Conservation (phyloP, 768 basidiomycete genomes). For the Leccinum fibrillosum region DNA sequence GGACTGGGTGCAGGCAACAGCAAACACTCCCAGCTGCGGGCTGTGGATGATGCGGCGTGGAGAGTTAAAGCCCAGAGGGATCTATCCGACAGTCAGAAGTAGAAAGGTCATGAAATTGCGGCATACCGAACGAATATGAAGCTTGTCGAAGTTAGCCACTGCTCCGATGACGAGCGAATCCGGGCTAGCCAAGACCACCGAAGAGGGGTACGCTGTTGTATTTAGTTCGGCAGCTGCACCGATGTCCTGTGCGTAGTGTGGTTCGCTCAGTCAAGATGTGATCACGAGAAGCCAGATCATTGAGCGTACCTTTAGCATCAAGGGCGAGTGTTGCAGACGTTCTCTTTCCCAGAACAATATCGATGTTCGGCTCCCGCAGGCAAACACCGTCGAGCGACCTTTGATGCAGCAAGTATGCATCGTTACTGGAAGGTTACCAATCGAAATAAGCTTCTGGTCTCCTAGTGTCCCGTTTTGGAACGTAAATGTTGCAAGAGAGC, state of each 20-base stretch:
- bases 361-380: conserved; percentile 65
- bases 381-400: conserved; percentile 58
- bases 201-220: conserved; percentile 43
- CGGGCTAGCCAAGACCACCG: conserved; percentile 57
- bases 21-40: conserved; percentile 52
- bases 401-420: conserved; percentile 55
- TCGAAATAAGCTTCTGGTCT: conserved; percentile 56
- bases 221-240: conserved; percentile 50
- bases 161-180: conserved; percentile 61
- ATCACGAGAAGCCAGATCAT: neutral
- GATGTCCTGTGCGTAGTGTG: conserved; percentile 43
- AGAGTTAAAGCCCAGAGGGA: conserved; percentile 67
- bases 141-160: conserved; percentile 65
- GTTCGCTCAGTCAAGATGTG: neutral
- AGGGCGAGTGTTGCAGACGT: conserved; percentile 61
- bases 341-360: conserved; percentile 68
- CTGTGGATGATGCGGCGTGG: conserved; percentile 68
- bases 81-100: conserved; percentile 36
- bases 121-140: conserved; percentile 76
- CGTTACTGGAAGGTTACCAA: conserved; percentile 66
- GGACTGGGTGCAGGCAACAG: conserved; percentile 57
- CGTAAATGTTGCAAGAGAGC: conserved; percentile 57
- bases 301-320: conserved; percentile 61
- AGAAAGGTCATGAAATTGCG: neutral
- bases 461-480: conserved; percentile 40